Base-by-base conservation (phyloP, 257 asterid genomes). In the Penstemon davidsonii region DNA sequence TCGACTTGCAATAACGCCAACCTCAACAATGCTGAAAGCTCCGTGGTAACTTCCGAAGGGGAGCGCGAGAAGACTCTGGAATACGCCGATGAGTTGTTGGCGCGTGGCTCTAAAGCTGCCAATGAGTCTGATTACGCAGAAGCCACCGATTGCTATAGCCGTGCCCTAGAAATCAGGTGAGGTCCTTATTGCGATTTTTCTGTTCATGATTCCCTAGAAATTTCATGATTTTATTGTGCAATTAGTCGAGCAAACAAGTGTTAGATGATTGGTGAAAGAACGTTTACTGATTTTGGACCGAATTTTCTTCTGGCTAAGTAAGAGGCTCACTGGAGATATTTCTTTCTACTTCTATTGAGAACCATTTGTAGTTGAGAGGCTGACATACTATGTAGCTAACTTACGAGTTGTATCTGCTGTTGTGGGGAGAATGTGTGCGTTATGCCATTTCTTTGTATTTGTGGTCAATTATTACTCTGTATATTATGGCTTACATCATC, bases 101-200 rank as follows among this genome's bases (percentile, higher is more conserved):
- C 59, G 53, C 85, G 78, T 18, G 98, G 95, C 42, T 73, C 87
- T 7, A 72, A 74, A 65, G 96, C 99, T 58, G 77, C 80, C 12
- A 80, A 87, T 70, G 96, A 83, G 51, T 70, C 73, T 6, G 96
- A 94, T 78, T 88, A 83, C 41, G 73, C 78, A 7, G 95, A 89
- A 65, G 96, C 99, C 46, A 81, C 91, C 41, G 99, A 94, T 40
- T 88, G 88, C 83, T 94, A 75, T 61, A 91, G 98, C 81, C 98
- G 99, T 78, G 96, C 96, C 80, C 88, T 94, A 38, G 99, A 94
- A 82, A 88, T 91, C 70, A 85, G 87, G 99, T 94, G 64, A 64
- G 56, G 19, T 5, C n/a, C 45, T 44, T 43, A 33, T 4, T 40
- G 44, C n/a, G 6, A 25, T 8, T 43, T 66, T 1, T 39, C 7